phyloP scores from a whole-genome alignment of 192 early-diverging fungal genomes.

The Physocladia obscura region DNA sequence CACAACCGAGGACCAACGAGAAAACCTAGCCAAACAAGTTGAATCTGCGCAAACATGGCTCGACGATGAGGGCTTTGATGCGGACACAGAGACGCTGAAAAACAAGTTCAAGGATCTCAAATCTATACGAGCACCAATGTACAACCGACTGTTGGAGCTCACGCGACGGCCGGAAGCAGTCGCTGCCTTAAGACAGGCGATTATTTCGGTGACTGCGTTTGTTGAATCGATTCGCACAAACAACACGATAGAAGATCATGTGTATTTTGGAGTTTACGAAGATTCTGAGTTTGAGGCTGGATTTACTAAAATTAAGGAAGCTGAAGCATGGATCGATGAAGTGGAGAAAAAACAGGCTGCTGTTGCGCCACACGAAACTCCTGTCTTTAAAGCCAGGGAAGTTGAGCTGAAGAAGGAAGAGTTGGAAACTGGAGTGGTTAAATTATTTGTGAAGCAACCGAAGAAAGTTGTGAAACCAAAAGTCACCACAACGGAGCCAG shows the following conservation, averaged over 20 bases:
- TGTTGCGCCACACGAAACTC: conserved; percentile 58
- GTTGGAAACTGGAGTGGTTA: conserved; percentile 20
- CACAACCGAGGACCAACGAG: conserved; percentile 72
- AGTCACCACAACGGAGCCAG: conserved; percentile 25
- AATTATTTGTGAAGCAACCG: conserved; percentile 3
- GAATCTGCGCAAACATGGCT: conserved; percentile 79
- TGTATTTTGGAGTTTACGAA: conserved; percentile 12
- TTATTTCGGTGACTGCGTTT: neutral
- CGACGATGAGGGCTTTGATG: conserved; percentile 74
- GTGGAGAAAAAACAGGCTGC: conserved; percentile 60
- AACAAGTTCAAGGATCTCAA: conserved; percentile 40
- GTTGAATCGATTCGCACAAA: conserved; percentile 2
- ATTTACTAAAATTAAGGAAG: conserved; percentile 53
- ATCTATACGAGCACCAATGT: conserved; percentile 44
- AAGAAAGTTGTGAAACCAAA: conserved; percentile 47
- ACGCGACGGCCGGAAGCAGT: conserved; percentile 51
- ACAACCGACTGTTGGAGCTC: conserved; percentile 51
- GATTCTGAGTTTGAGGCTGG: conserved; percentile 34
- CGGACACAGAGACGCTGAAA: conserved; percentile 48
- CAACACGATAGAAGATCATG: conserved; percentile 13
- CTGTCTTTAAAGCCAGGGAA: conserved; percentile 60
- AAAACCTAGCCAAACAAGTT: conserved; percentile 55
- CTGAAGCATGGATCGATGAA: conserved; percentile 65
- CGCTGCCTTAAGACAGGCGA: conserved; percentile 8
- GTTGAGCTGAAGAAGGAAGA: conserved; percentile 47